These are phyloP conservation scores for Candida caryicola DNA, from an alignment of 805 yeast genomes.

Conservation along the genomic window DNA sequence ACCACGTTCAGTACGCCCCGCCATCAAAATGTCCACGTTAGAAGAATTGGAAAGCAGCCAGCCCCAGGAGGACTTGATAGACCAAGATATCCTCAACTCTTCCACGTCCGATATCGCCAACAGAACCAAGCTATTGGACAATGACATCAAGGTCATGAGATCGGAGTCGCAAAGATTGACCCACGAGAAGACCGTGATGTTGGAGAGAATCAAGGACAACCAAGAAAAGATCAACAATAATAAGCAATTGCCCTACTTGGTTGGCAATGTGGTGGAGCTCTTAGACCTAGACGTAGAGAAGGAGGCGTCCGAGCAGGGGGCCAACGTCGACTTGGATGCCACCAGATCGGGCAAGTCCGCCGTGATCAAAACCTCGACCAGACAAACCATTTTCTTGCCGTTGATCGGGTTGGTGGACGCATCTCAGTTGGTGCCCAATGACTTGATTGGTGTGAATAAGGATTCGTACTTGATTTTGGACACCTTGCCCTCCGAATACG, in stretches of 20 bases:
- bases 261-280: conserved; percentile 93
- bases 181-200: conserved; percentile 91
- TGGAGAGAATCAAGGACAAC: conserved; percentile 91
- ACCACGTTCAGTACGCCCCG: background rate
- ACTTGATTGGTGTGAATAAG: conserved; percentile 94
- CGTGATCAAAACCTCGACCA: conserved; percentile 93
- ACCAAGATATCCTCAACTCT: conserved; percentile 74
- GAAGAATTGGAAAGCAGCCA: conserved; percentile 68
- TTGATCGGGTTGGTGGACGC: conserved; percentile 95
- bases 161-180: conserved; percentile 86
- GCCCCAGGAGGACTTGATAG: conserved; percentile 58
- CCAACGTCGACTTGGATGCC: conserved; percentile 90
- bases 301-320: conserved; percentile 86
- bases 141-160: conserved; percentile 91
- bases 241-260: conserved; percentile 91
- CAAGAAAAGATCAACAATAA: conserved; percentile 94
- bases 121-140: conserved; percentile 84
- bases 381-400: conserved; percentile 96
- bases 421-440: conserved; percentile 90
- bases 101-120: conserved; percentile 81
- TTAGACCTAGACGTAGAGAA: conserved; percentile 83
- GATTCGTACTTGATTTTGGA: conserved; percentile 92
- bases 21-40: conserved; percentile 66
- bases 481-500: conserved; percentile 95
- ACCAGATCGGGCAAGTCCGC: conserved; percentile 95